Conservation (phyloP, 192 early-diverging fungal genomes). For the Chytriomyces sp. region DNA sequence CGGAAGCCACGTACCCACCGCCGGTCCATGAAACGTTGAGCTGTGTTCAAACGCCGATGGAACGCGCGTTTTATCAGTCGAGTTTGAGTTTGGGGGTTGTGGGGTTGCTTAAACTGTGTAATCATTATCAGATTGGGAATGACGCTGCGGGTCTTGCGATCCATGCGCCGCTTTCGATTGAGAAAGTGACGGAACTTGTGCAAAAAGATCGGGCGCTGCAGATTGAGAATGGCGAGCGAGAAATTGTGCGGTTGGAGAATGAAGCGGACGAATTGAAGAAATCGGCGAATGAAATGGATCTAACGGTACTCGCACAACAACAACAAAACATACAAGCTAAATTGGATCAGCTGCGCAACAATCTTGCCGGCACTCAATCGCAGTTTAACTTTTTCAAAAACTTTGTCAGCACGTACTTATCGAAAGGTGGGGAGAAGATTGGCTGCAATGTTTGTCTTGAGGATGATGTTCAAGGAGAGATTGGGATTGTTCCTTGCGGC, state of each 20-base stretch:
- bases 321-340: not conserved
- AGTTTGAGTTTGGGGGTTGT: not conserved
- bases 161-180: conserved; percentile 1
- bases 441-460: conserved; percentile 13
- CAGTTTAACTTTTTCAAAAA: conserved; percentile 19
- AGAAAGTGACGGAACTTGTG: conserved; percentile 22
- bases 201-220: conserved; percentile 3
- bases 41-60: conserved; percentile 11
- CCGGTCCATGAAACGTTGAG: not conserved
- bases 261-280: not conserved
- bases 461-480: conserved; percentile 9
- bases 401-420: conserved; percentile 5
- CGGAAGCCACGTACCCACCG: not conserved
- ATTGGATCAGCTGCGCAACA: not conserved
- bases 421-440: not conserved
- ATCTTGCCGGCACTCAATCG: not conserved
- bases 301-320: not conserved
- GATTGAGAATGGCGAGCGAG: not conserved
- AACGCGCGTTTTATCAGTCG: conserved; percentile 14
- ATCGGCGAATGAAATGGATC: no score
- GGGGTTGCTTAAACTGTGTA: conserved; percentile 17
- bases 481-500: conserved; percentile 18
- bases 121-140: conserved; percentile 26
- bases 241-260: not conserved
- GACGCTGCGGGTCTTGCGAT: not conserved